A percentile compares a stretch with the other conserved stretches of the same genome.
phyloP scores from a whole-genome alignment of 495 filamentous ascomycete genomes.

The Haplographium delicatum region DNA sequence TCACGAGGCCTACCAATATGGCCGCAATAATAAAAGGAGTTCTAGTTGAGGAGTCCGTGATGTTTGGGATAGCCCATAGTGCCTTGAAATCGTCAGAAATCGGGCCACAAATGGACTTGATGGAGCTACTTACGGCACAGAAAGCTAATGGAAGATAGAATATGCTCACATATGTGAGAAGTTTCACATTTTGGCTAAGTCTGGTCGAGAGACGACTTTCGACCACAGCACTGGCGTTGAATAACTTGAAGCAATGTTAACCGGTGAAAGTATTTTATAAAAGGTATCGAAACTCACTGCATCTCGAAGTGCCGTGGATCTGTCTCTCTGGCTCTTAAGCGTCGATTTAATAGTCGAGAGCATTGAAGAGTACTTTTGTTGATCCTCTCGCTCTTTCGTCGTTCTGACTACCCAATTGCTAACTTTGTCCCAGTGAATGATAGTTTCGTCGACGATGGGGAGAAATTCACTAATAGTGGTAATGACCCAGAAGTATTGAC shows the following conservation, averaged over 20 bases:
- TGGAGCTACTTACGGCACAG: constrained; percentile 21
- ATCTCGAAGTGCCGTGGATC: no score
- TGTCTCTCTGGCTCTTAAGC: no score
- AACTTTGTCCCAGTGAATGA: no score
- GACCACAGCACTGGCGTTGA: constrained; percentile 20
- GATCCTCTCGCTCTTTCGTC: no score
- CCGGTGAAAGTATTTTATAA: not conserved
- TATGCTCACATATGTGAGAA: constrained; percentile 34
- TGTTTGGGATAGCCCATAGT: constrained; percentile 4
- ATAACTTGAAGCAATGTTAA: constrained; percentile 1
- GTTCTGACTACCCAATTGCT: no score
- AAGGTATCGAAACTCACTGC: no score
- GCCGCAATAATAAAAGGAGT: not conserved
- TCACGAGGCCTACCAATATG: not conserved
- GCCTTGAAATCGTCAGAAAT: not conserved
- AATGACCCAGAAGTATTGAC: no score
- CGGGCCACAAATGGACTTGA: no score
- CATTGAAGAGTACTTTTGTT: no score
- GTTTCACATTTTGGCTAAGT: constrained; percentile 32
- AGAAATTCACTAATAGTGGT: no score
- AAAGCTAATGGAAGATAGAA: constrained; percentile 33
- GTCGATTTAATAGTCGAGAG: no score
- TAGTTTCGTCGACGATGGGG: no score
- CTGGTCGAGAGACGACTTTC: constrained; percentile 31
- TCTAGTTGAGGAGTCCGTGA: not conserved